These are phyloP conservation scores for Bipolaris gigantea DNA, from an alignment of 2,329 filamentous ascomycete species.

Conservation along the genomic window DNA sequence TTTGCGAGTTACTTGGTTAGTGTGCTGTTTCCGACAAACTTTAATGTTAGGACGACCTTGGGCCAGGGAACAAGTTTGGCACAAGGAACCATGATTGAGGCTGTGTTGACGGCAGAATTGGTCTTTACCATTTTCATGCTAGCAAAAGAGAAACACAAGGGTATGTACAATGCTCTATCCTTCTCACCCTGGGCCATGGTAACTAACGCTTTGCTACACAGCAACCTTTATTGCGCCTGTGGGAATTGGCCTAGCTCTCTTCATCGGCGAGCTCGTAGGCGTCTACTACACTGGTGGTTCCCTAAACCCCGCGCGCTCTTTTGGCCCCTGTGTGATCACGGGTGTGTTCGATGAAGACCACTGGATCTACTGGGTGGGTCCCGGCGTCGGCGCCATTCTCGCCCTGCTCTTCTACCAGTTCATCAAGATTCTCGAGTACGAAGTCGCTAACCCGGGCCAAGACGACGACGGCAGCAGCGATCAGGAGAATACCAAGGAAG, in stretches of 20 bases:
- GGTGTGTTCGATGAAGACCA: constrained; percentile 49
- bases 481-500: constrained; percentile 19
- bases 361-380: constrained; percentile 56
- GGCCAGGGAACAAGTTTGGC: constrained; percentile 46
- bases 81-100: constrained; percentile 51
- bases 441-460: constrained; percentile 43
- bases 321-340: constrained; percentile 50
- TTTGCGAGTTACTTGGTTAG: constrained; percentile 50
- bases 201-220: constrained; percentile 4
- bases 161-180: constrained; percentile 12
- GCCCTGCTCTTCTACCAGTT: constrained; percentile 55
- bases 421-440: constrained; percentile 48
- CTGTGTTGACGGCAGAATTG: constrained; percentile 40
- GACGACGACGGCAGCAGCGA: constrained; percentile 37
- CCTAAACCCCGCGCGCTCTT: constrained; percentile 52
- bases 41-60: constrained; percentile 52
- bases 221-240: constrained; percentile 71
- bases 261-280: constrained; percentile 60
- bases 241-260: constrained; percentile 71
- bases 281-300: constrained; percentile 53
- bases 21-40: constrained; percentile 50
- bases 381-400: constrained; percentile 47
- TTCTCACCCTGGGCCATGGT: background rate
- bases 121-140: constrained; percentile 58
- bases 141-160: constrained; percentile 70